Evolutionary conservation across 305 asterid species (phyloP).

Genomic region (Solanum hybrid): DNA sequence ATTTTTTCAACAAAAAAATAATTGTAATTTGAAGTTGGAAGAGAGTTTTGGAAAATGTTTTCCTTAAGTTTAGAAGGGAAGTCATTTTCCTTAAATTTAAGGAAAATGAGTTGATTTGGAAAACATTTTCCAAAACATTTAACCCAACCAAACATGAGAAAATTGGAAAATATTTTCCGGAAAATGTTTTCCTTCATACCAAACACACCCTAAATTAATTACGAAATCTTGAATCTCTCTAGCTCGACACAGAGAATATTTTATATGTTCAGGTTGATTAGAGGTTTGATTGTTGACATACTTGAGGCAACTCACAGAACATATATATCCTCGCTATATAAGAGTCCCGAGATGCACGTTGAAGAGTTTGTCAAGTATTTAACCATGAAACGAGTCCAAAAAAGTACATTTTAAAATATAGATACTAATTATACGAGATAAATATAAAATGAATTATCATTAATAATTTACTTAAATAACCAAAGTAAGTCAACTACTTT

Average conservation of each 20-base stretch:
- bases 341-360: not conserved
- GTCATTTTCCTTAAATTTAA: no score
- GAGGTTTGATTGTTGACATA: not conserved
- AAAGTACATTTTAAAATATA: not conserved
- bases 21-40: no score
- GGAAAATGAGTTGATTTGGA: no score
- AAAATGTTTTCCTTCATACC: no score
- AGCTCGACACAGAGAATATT: fast-evolving
- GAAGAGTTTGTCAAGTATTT: not conserved
- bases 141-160: no score
- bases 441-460: not conserved
- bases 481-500: not conserved
- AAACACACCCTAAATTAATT: no score
- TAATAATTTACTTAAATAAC: not conserved
- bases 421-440: not conserved
- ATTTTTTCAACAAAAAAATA: no score
- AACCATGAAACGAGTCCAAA: not conserved
- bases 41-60: no score
- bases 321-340: not conserved
- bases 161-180: no score
- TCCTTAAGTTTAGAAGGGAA: no score
- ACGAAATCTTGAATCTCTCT: no score
- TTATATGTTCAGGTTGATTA: not conserved
- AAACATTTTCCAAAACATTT: no score
- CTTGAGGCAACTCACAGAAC: not conserved